phyloP scores from a whole-genome alignment of 257 asterid species.

The Perilla frutescens region DNA sequence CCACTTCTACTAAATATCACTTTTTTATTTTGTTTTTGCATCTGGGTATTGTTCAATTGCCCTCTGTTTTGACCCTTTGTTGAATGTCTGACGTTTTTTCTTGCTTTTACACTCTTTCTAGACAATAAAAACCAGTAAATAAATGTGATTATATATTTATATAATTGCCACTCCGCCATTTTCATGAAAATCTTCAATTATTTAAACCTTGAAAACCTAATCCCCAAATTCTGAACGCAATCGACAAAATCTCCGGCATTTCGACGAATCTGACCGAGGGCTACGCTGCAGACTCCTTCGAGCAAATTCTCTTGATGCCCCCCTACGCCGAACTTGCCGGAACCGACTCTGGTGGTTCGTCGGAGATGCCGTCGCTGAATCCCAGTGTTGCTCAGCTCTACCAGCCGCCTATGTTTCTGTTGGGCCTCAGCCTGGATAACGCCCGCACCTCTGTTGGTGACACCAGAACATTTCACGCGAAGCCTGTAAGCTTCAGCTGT shows the following conservation, averaged over 20 bases:
- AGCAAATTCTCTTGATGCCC: slow-evolving; percentile 82
- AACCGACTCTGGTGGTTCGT: slow-evolving; percentile 50
- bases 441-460: slow-evolving; percentile 63
- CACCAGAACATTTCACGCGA: slow-evolving; percentile 49
- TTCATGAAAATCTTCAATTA: slow-evolving; percentile 7
- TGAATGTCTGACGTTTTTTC: no score
- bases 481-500: slow-evolving; percentile 50
- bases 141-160: not conserved
- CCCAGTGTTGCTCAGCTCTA: slow-evolving; percentile 53
- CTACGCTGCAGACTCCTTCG: slow-evolving; percentile 70
- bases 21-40: no score
- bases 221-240: slow-evolving; percentile 5
- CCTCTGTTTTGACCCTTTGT: no score
- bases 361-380: slow-evolving; percentile 55
- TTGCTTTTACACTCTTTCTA: not conserved
- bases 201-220: slow-evolving; percentile 13
- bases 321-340: slow-evolving; percentile 62
- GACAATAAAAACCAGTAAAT: not conserved
- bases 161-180: not conserved
- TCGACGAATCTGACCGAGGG: slow-evolving; percentile 64
- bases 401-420: slow-evolving; percentile 64
- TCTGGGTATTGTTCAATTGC: no score
- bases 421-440: slow-evolving; percentile 71
- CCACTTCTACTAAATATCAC: no score
- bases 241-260: slow-evolving; percentile 46